Percentiles rank a stretch among this genome's conserved stretches.
phyloP scores from a whole-genome alignment of 2,329 filamentous ascomycete species.

The Chrysosphaeria jannelii region DNA sequence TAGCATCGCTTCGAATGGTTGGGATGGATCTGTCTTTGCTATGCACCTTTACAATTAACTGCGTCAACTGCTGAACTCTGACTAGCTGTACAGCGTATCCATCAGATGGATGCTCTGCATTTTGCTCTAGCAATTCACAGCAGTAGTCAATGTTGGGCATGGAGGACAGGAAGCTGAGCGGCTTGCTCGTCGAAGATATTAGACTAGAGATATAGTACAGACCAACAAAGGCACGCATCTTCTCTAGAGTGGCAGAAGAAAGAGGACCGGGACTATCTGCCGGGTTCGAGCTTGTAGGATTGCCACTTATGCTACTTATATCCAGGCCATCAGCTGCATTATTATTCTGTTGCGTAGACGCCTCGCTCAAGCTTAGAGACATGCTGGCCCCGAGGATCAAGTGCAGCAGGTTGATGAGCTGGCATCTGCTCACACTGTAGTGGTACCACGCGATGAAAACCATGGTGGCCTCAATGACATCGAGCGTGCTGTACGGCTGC shows the following conservation, averaged over 20 bases:
- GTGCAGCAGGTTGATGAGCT: conserved; percentile 18
- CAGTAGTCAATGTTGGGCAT: conserved; percentile 14
- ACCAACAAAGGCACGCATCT: conserved; percentile 16
- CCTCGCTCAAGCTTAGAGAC: conserved; percentile 11
- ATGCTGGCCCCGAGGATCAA: conserved; percentile 16
- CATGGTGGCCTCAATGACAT: conserved; percentile 16
- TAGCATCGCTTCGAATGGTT: conserved; percentile 10
- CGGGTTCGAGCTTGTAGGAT: neutral
- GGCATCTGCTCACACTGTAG: conserved; percentile 17
- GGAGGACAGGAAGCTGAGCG: conserved; percentile 17
- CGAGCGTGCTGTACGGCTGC: conserved; percentile 14
- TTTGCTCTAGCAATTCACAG: conserved; percentile 13
- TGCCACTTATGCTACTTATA: too few relatives aligned
- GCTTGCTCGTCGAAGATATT: conserved; percentile 12
- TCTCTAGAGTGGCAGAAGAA: conserved; percentile 7
- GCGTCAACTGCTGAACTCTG: conserved; percentile 16
- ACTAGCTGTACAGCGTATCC: conserved; percentile 15
- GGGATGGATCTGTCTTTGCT: conserved; percentile 9
- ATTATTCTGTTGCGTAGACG: conserved; percentile 1
- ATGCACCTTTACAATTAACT: conserved; percentile 13
- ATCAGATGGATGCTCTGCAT: conserved; percentile 14
- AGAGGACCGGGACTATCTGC: neutral
- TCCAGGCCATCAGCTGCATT: neutral
- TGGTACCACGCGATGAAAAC: conserved; percentile 18
- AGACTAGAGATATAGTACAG: conserved; percentile 19